Percentiles rank a stretch among this genome's conserved stretches.
Conservation (phyloP, 305 asterid genomes). For the Fraxinus ornus region DNA sequence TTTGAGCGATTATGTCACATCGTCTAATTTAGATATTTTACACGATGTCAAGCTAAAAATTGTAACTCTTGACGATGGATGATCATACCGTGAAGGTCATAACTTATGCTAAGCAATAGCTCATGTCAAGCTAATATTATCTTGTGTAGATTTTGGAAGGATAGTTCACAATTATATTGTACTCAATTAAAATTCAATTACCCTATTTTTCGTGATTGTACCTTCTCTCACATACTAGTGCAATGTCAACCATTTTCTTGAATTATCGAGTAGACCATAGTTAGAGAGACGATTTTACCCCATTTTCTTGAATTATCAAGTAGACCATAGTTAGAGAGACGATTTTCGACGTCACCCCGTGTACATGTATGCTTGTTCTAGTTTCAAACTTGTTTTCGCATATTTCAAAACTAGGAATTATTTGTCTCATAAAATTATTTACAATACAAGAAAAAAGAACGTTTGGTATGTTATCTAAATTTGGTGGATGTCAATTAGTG, state of each 20-base stretch:
- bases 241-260: not conserved
- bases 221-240: not conserved
- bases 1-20: not conserved
- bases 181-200: not conserved
- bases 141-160: not conserved
- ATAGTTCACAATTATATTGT: not conserved
- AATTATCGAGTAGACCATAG: too few species aligned
- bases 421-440: not conserved
- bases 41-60: not conserved
- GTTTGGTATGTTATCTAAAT: slow-evolving; percentile 44
- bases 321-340: not conserved
- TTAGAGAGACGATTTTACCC: too few species aligned
- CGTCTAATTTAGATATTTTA: not conserved
- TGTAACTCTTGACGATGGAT: not conserved
- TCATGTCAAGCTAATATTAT: not conserved
- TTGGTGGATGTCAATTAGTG: slow-evolving; percentile 31
- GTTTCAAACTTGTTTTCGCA: not conserved
- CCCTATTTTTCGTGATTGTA: not conserved
- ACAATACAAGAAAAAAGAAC: not conserved
- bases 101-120: not conserved
- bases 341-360: not conserved
- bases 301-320: not conserved
- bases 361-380: not conserved
- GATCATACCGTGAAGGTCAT: not conserved
- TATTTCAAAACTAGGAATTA: not conserved